A percentile compares a stretch with the other conserved stretches of the same genome.
phyloP scores from a whole-genome alignment of 2,329 filamentous ascomycete species.

The Aspergillus cejpii region DNA sequence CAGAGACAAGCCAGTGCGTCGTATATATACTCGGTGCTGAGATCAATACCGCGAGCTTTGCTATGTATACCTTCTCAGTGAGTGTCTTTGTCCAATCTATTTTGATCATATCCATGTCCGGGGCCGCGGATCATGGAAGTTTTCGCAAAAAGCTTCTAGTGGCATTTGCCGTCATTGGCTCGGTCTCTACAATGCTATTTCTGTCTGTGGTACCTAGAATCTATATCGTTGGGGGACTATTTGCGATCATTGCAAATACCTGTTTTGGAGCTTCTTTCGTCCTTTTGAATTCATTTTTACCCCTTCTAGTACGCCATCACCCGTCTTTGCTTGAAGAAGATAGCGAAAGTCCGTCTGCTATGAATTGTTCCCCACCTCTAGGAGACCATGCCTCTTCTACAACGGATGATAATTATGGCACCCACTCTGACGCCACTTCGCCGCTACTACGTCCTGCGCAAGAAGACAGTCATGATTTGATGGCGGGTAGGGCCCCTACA shows the following conservation, averaged over 20 bases:
- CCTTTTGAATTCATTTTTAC: constrained; percentile 88
- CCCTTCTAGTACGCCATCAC: constrained; percentile 82
- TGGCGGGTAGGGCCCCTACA: constrained; percentile 3
- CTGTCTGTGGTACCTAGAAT: constrained; percentile 66
- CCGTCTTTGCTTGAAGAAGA: constrained; percentile 45
- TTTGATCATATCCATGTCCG: constrained; percentile 92
- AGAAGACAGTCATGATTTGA: constrained; percentile 3
- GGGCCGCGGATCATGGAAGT: constrained; percentile 86
- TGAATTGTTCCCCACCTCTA: neutral
- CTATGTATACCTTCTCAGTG: constrained; percentile 96
- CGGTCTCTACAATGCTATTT: constrained; percentile 80
- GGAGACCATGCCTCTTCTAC: constrained; percentile 13
- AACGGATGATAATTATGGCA: neutral
- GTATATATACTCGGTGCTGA: constrained; percentile 74
- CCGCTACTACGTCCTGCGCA: constrained; percentile 22
- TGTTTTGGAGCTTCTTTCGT: constrained; percentile 95
- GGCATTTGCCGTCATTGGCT: constrained; percentile 74
- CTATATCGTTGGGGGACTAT: constrained; percentile 72
- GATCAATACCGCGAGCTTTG: constrained; percentile 93
- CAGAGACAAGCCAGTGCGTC: constrained; percentile 62
- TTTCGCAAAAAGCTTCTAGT: constrained; percentile 85
- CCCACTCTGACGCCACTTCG: constrained; percentile 18
- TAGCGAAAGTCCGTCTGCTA: neutral
- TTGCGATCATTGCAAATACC: constrained; percentile 87
- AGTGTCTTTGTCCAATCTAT: constrained; percentile 85